Evolutionary conservation across 805 yeast species (phyloP).

Genomic region (Lachancea mirantina): DNA sequence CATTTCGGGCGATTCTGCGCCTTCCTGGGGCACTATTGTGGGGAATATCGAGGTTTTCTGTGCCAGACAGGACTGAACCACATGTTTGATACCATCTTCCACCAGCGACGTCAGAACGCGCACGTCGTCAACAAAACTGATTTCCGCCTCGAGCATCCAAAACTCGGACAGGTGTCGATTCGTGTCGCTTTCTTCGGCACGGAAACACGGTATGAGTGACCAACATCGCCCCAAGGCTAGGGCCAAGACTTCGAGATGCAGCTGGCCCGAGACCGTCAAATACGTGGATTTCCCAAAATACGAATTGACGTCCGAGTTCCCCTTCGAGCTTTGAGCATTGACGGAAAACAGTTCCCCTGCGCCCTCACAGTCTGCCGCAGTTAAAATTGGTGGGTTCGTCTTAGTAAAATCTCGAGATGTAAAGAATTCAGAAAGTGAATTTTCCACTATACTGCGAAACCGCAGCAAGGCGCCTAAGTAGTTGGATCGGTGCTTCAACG

Average conservation of each 20-base stretch:
- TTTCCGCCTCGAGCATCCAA: slow-evolving; percentile 96
- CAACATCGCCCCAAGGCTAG: slow-evolving; percentile 74
- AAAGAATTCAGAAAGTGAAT: slow-evolving; percentile 48
- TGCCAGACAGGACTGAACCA: slow-evolving; percentile 31
- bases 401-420: slow-evolving; percentile 49
- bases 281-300: slow-evolving; percentile 66
- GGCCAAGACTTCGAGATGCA: slow-evolving; percentile 79
- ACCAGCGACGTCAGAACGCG: slow-evolving; percentile 55
- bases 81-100: slow-evolving; percentile 60
- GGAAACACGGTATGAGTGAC: slow-evolving; percentile 84
- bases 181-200: slow-evolving; percentile 91
- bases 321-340: slow-evolving; percentile 21
- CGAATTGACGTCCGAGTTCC: too few relatives aligned
- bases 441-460: slow-evolving; percentile 63
- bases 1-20: slow-evolving; percentile 19
- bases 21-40: slow-evolving; percentile 12
- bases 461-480: slow-evolving; percentile 61
- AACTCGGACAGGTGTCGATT: slow-evolving; percentile 88
- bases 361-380: slow-evolving; percentile 93
- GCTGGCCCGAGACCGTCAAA: slow-evolving; percentile 85
- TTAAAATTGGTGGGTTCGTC: slow-evolving; percentile 79
- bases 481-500: slow-evolving; percentile 66
- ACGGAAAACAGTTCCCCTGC: slow-evolving; percentile 85
- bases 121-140: slow-evolving; percentile 56
- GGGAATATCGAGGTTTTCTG: slow-evolving; percentile 22